Percentiles rank a stretch among this genome's conserved stretches.
phyloP scores from a whole-genome alignment of 768 basidiomycete species.

The Mrakia frigida region DNA sequence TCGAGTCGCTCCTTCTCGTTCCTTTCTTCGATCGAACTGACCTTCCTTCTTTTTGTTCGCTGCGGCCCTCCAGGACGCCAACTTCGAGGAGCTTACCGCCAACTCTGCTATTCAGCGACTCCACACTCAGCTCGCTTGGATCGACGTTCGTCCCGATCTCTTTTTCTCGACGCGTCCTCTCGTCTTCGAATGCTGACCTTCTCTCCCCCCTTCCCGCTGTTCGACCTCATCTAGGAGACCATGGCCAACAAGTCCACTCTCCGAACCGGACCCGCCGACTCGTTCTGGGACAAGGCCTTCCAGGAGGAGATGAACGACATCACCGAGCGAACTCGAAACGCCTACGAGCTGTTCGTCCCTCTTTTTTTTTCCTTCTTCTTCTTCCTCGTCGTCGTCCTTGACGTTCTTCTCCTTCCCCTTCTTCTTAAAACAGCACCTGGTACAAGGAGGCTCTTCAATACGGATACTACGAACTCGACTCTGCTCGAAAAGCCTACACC shows the following conservation, averaged over 20 bases:
- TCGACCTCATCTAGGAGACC: constrained; percentile 59
- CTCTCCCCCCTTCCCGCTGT: not conserved
- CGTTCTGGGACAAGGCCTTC: constrained; percentile 83
- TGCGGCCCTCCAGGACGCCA: constrained; percentile 31
- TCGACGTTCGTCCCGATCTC: constrained; percentile 57
- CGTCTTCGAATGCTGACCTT: not conserved
- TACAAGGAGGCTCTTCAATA: constrained; percentile 95
- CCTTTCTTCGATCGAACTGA: not conserved
- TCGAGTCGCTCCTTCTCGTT: not conserved
- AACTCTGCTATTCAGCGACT: constrained; percentile 93
- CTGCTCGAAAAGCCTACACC: constrained; percentile 89
- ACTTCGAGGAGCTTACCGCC: constrained; percentile 94
- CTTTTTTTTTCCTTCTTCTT: not conserved
- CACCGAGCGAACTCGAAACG: constrained; percentile 70
- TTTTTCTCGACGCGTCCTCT: not conserved
- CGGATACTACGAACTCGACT: constrained; percentile 93
- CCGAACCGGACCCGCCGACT: constrained; percentile 62
- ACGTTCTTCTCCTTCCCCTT: not conserved
- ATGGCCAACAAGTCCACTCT: constrained; percentile 63
- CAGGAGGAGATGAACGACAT: constrained; percentile 84
- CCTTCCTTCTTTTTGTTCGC: not conserved
- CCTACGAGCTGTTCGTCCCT: constrained; percentile 68
- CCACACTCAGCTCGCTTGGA: constrained; percentile 86
- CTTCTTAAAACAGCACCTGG: constrained; percentile 58
- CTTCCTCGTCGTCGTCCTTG: not conserved